These are phyloP conservation scores for Aspergillus nomiae DNA, from an alignment of 2,329 filamentous ascomycete species.

Conservation along the genomic window DNA sequence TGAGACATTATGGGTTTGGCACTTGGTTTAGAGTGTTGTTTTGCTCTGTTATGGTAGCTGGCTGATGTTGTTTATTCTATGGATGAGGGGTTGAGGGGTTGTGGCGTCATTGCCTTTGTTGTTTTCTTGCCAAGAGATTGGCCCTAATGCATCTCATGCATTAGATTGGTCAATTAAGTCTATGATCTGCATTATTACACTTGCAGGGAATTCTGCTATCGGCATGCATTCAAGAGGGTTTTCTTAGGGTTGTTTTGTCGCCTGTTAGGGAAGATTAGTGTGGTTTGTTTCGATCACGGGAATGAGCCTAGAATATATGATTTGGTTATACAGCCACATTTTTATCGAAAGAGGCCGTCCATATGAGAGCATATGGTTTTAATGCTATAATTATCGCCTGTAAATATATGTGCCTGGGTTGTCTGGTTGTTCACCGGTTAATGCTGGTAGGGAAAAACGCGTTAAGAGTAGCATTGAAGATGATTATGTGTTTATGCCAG, in stretches of 20 bases:
- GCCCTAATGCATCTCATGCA: background rate
- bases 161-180: background rate
- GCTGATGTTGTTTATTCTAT: background rate
- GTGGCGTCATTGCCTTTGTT: background rate
- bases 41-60: background rate
- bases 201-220: background rate
- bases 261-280: background rate
- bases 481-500: background rate
- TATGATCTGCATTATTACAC: background rate
- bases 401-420: background rate
- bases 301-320: background rate
- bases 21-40: background rate
- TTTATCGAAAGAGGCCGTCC: background rate
- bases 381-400: rapidly evolving
- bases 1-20: background rate
- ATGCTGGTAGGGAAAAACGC: background rate
- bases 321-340: background rate
- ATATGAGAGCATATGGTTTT: background rate
- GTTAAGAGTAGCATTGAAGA: background rate
- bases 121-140: background rate
- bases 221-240: background rate
- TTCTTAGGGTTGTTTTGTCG: background rate
- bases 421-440: background rate
- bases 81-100: background rate
- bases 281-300: background rate